Evolutionary conservation across 352 stramenopile species (phyloP).

Genomic region (Elongisporangium undulatum): DNA sequence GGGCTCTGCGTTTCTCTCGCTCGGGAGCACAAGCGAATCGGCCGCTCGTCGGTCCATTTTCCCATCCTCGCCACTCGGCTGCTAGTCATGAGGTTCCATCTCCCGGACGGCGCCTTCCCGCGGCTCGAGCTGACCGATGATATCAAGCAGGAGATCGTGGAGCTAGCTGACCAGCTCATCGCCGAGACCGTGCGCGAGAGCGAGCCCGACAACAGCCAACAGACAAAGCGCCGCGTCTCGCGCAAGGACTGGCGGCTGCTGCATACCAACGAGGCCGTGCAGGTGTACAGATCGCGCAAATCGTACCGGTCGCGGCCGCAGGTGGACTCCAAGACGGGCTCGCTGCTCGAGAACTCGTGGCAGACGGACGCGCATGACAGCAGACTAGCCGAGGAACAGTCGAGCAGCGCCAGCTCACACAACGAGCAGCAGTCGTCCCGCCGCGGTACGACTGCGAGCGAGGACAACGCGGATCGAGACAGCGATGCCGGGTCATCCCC

Average conservation of each 20-base stretch:
- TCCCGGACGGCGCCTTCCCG: conserved; percentile 32
- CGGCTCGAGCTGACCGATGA: conserved; percentile 20
- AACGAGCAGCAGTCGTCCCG: background rate
- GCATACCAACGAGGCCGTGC: conserved; percentile 46
- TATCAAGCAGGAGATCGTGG: conserved; percentile 25
- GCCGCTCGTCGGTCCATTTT: background rate
- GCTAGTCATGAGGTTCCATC: conserved; percentile 33
- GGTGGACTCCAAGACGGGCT: background rate
- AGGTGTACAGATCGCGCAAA: conserved; percentile 43
- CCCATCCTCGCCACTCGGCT: background rate
- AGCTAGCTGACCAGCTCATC: conserved; percentile 50
- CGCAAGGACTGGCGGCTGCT: conserved; percentile 46
- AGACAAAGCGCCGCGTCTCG: conserved; percentile 22
- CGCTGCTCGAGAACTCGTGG: conserved; percentile 16
- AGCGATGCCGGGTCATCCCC: conserved; percentile 8
- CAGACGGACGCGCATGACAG: conserved; percentile 3
- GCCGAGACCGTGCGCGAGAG: conserved; percentile 51
- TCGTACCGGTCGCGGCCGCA: background rate
- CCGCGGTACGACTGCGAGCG: background rate
- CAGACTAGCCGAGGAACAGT: background rate
- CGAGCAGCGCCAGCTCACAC: background rate
- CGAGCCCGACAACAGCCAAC: conserved; percentile 40
- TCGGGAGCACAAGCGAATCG: background rate
- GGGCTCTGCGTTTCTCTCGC: background rate
- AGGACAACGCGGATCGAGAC: conserved; percentile 9